phyloP scores from a whole-genome alignment of 2,329 filamentous ascomycete species.

The Colletotrichum sp. region DNA sequence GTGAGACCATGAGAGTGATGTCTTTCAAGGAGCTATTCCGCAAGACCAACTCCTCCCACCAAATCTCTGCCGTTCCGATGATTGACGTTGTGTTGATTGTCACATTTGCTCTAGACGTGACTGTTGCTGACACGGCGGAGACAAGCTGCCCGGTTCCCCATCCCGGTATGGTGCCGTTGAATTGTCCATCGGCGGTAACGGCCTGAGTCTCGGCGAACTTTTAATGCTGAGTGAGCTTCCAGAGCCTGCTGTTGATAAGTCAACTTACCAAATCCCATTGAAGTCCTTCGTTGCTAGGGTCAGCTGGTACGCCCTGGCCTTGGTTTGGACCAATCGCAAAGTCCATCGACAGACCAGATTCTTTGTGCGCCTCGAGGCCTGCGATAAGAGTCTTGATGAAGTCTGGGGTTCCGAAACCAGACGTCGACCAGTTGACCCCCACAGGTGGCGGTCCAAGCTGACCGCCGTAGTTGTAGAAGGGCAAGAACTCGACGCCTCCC shows the following conservation, averaged over 20 bases:
- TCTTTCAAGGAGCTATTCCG: not conserved
- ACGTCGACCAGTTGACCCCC: constrained; percentile 33
- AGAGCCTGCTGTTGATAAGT: not conserved
- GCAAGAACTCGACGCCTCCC: constrained; percentile 29
- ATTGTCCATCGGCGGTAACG: constrained; percentile 30
- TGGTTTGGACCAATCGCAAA: constrained; percentile 51
- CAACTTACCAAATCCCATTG: constrained; percentile 32
- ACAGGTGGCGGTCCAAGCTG: constrained; percentile 9
- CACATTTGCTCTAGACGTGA: not conserved
- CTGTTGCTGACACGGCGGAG: not conserved
- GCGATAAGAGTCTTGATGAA: constrained; percentile 22
- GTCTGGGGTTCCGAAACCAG: constrained; percentile 43
- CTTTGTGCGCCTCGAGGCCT: constrained; percentile 9
- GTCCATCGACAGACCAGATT: constrained; percentile 45
- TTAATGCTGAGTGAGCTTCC: not conserved
- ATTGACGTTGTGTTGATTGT: not conserved
- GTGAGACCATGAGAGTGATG: not conserved
- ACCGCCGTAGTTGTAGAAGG: constrained; percentile 29
- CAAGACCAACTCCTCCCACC: not conserved
- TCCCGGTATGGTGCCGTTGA: constrained; percentile 36
- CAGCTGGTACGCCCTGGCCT: constrained; percentile 49
- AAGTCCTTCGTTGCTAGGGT: constrained; percentile 34
- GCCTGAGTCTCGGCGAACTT: constrained; percentile 28
- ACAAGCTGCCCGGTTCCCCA: constrained; percentile 28
- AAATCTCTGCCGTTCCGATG: not conserved